These are phyloP conservation scores for Phytophthora cactorum DNA, from an alignment of 352 stramenopile genomes.

Conservation along the genomic window DNA sequence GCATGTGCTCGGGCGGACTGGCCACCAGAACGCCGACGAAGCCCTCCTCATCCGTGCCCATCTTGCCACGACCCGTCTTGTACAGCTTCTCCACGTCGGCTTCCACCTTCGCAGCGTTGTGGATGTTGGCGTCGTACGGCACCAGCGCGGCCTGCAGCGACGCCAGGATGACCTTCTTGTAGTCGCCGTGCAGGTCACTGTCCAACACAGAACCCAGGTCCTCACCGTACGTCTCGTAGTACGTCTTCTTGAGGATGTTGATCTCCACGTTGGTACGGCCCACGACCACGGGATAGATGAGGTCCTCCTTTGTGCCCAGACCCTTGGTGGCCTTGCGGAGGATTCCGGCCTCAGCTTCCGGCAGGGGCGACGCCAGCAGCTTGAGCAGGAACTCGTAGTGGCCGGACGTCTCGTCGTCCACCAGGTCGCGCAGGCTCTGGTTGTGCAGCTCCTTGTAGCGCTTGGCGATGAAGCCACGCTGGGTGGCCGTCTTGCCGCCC, in stretches of 20 bases:
- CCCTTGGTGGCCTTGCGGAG: slow-evolving; percentile 73
- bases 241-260: slow-evolving; percentile 87
- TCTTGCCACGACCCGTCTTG: slow-evolving; percentile 70
- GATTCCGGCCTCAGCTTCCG: slow-evolving; percentile 70
- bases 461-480: slow-evolving; percentile 68
- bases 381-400: slow-evolving; percentile 74
- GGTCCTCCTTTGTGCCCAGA: slow-evolving; percentile 63
- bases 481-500: slow-evolving; percentile 62
- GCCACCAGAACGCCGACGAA: slow-evolving; percentile 65
- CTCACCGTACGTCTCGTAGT: slow-evolving; percentile 66
- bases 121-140: slow-evolving; percentile 63
- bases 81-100: slow-evolving; percentile 70
- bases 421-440: slow-evolving; percentile 57
- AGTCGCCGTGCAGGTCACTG: slow-evolving; percentile 74
- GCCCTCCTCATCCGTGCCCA: slow-evolving; percentile 73
- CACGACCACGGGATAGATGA: slow-evolving; percentile 69
- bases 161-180: slow-evolving; percentile 75
- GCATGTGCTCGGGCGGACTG: slow-evolving; percentile 67
- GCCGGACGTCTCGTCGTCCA: slow-evolving; percentile 68
- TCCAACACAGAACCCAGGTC: slow-evolving; percentile 68
- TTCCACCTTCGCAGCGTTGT: slow-evolving; percentile 70
- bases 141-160: slow-evolving; percentile 63
- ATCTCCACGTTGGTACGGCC: slow-evolving; percentile 77
- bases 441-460: slow-evolving; percentile 80
- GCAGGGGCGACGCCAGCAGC: slow-evolving; percentile 59